Conservation (phyloP, 2,329 filamentous ascomycete genomes). For the Fusarium coffeatum region DNA sequence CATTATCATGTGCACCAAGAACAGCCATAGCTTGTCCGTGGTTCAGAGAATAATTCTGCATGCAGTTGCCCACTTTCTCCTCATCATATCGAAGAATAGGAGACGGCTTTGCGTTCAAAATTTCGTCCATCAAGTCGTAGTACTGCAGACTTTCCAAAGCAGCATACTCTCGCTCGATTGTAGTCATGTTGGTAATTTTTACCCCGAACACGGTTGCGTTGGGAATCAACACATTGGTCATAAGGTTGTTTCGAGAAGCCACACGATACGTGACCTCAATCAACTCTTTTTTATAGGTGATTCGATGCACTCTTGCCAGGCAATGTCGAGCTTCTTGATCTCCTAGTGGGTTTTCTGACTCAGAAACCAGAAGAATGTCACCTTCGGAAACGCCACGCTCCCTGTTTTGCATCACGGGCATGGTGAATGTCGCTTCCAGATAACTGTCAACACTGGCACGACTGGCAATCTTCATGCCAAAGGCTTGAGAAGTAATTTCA, state of each 20-base stretch:
- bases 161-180: conserved; percentile 94
- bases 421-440: conserved; percentile 87
- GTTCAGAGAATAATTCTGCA: conserved; percentile 86
- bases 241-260: conserved; percentile 72
- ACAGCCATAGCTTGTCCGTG: conserved; percentile 90
- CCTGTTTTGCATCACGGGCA: conserved; percentile 76
- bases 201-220: conserved; percentile 77
- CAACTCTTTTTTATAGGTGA: conserved; percentile 81
- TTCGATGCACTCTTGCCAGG: conserved; percentile 83
- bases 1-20: conserved; percentile 91
- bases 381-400: conserved; percentile 82
- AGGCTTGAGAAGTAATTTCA: conserved; percentile 81
- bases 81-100: conserved; percentile 85
- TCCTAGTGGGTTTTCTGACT: conserved; percentile 74
- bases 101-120: conserved; percentile 88
- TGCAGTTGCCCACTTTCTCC: conserved; percentile 74
- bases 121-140: conserved; percentile 95
- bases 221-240: conserved; percentile 73
- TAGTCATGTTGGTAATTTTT: conserved; percentile 92
- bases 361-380: conserved; percentile 89
- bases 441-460: conserved; percentile 93
- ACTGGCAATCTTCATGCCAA: conserved; percentile 88
- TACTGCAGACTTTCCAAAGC: conserved; percentile 91
- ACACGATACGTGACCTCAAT: conserved; percentile 90
- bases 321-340: conserved; percentile 78